Conservation (phyloP, 495 filamentous ascomycete species). For the Chaetomium cochliodes region DNA sequence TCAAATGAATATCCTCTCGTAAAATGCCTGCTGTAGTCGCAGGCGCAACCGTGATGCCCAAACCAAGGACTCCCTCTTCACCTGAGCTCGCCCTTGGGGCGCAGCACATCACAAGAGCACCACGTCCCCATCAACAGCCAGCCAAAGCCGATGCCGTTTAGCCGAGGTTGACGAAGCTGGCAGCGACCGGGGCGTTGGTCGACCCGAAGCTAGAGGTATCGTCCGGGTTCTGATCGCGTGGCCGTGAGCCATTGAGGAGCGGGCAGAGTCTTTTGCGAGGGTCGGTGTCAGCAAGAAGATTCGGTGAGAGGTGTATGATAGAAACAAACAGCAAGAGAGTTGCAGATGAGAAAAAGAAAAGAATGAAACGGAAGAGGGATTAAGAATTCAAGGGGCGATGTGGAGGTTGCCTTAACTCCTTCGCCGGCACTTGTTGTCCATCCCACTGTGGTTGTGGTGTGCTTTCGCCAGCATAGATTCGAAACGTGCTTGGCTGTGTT, state of each 20-base stretch:
- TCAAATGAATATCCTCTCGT: not conserved
- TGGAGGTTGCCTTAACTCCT: not conserved
- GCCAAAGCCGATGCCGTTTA: conserved; percentile 1
- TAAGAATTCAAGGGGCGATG: not conserved
- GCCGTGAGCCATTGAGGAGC: conserved; percentile 82
- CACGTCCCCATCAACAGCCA: not conserved
- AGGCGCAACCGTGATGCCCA: not conserved
- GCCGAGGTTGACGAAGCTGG: conserved; percentile 32
- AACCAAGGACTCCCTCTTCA: not conserved
- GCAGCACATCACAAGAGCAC: not conserved
- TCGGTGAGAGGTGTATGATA: not conserved
- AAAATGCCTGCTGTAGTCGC: not conserved
- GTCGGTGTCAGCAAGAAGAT: conserved; percentile 36
- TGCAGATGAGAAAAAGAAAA: conserved; percentile 2
- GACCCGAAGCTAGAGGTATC: conserved; percentile 55
- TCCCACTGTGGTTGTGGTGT: no score
- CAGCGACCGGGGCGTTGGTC: conserved; percentile 44
- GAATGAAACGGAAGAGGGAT: not conserved
- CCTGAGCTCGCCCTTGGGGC: no score
- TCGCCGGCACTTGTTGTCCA: not conserved
- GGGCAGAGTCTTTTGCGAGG: conserved; percentile 69
- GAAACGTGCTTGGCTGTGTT: no score
- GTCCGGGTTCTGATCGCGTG: conserved; percentile 60
- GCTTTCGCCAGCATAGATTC: no score
- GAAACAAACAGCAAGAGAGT: conserved; percentile 4